Percentiles rank a stretch among this genome's conserved stretches.
Conservation (phyloP, 139 green algal genomes). For the Medakamo hakoo region DNA sequence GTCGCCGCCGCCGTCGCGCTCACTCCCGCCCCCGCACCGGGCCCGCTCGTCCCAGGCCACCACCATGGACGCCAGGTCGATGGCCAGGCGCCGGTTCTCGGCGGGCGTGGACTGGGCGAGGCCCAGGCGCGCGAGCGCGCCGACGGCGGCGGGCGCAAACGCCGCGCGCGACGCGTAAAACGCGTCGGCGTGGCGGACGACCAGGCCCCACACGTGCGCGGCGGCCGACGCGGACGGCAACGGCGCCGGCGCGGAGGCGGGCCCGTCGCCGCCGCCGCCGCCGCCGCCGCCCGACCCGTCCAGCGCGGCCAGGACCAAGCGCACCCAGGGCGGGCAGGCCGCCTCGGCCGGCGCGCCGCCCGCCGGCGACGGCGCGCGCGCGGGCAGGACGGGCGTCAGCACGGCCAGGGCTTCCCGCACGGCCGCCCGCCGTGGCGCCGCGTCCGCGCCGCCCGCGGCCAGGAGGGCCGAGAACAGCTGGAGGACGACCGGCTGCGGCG, state of each 20-base stretch:
- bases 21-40: neutral
- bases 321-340: slow-evolving; percentile 53
- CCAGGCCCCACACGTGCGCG: slow-evolving; percentile 80
- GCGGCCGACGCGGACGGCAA: slow-evolving; percentile 47
- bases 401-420: slow-evolving; percentile 73
- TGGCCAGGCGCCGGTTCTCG: slow-evolving; percentile 73
- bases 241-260: no score
- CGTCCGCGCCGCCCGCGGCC: slow-evolving; percentile 55
- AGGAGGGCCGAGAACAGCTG: slow-evolving; percentile 84
- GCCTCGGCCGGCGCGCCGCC: no score
- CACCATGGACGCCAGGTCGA: slow-evolving; percentile 80
- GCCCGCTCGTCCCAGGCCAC: slow-evolving; percentile 65
- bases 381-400: slow-evolving; percentile 28
- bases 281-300: slow-evolving; percentile 67
- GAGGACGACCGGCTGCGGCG: slow-evolving; percentile 71
- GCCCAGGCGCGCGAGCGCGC: slow-evolving; percentile 41
- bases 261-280: no score
- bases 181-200: slow-evolving; percentile 70
- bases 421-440: slow-evolving; percentile 19
- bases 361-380: neutral
- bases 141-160: neutral
- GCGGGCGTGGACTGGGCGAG: slow-evolving; percentile 31
- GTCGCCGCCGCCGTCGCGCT: neutral
- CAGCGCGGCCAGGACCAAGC: slow-evolving; percentile 50
- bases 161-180: slow-evolving; percentile 50